Evolutionary conservation across 139 green algal species (phyloP), one percentile per base, ranked within the genome.

Genomic region (Penium margaritaceum): DNA sequence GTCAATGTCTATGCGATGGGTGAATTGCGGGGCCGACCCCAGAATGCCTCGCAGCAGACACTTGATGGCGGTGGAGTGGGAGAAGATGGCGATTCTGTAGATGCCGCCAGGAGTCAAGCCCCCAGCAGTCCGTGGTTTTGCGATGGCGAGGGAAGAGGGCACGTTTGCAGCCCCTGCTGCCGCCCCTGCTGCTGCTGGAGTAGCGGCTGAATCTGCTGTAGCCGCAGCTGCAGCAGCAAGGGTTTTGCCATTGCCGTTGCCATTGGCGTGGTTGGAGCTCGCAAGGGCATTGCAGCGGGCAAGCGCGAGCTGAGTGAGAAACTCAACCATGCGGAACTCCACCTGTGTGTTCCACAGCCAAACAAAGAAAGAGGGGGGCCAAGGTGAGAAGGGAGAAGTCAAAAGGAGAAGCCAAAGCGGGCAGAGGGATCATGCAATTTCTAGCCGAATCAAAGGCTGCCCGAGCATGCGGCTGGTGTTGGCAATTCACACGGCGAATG

Each of bases 11-110:
- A 81, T 29, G 24, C 67, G 54, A 29, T 70, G 65, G 15, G 65
- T 77, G 27, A 81, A 51, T 3, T 81, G 24, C 5, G 74, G 65
- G 24, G 27, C 35, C 7, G 46, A 77, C 9, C 33, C 38, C 5
- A 70, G 35, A 5, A 81, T 37, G 38, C 74, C 67, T 17, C 5
- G 35, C 55, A 81, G 70, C 21, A 81, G 30, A 29, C 74, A 81
- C 44, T 81, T 81, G 74, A 81, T 81, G 15, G 74, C 54, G 5
- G 63, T 81, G 12, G 34, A 74, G 62, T 81, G 74, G 5, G 66
- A 63, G 19, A 81, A 78, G 17, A 81, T 30, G 27, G 21, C 36
- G 17, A 78, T 72, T 12, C 67, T 34, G 5, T 54, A 39, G 5
- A 64, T 36, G 27, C 32, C 5, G 55, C 55, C 55, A 9, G 7